Evolutionary conservation across 352 stramenopile species (phyloP).

Genomic region (Phytophthora ohioensis): DNA sequence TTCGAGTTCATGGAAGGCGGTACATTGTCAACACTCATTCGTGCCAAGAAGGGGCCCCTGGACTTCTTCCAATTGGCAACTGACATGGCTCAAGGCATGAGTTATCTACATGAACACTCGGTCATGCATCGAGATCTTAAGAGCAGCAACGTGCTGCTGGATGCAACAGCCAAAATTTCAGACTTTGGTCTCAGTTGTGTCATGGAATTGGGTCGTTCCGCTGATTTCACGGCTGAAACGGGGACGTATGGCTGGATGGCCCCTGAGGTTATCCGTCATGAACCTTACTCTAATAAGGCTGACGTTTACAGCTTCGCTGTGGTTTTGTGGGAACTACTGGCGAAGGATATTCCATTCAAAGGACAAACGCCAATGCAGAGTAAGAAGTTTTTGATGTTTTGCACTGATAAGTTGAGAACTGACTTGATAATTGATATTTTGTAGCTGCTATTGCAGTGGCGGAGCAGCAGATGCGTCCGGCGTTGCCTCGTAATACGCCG

Average conservation of each 20-base stretch:
- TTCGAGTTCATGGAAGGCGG: slow-evolving; percentile 79
- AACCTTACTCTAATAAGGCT: slow-evolving; percentile 91
- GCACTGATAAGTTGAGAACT: background rate
- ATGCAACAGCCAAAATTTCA: slow-evolving; percentile 70
- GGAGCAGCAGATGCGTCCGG: slow-evolving; percentile 64
- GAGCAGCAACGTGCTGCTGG: slow-evolving; percentile 90
- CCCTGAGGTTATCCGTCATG: slow-evolving; percentile 89
- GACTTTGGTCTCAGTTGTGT: slow-evolving; percentile 79
- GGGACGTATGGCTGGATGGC: slow-evolving; percentile 93
- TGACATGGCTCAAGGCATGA: slow-evolving; percentile 79
- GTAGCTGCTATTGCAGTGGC: slow-evolving; percentile 70
- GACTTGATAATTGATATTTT: background rate
- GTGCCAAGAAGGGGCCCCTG: slow-evolving; percentile 42
- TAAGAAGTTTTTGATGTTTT: slow-evolving; percentile 1
- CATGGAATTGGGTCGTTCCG: slow-evolving; percentile 54
- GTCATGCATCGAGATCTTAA: slow-evolving; percentile 94
- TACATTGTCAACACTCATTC: slow-evolving; percentile 55
- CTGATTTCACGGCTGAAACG: slow-evolving; percentile 73
- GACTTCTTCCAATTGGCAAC: slow-evolving; percentile 69
- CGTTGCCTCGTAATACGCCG: slow-evolving; percentile 64
- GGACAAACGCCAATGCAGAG: slow-evolving; percentile 69
- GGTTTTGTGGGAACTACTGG: slow-evolving; percentile 72
- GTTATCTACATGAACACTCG: slow-evolving; percentile 89
- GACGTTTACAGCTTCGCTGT: slow-evolving; percentile 93
- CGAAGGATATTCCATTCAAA: slow-evolving; percentile 67